These are phyloP conservation scores for Incumbomyces lentus DNA, from an alignment of 2,329 filamentous ascomycete species.

Conservation along the genomic window DNA sequence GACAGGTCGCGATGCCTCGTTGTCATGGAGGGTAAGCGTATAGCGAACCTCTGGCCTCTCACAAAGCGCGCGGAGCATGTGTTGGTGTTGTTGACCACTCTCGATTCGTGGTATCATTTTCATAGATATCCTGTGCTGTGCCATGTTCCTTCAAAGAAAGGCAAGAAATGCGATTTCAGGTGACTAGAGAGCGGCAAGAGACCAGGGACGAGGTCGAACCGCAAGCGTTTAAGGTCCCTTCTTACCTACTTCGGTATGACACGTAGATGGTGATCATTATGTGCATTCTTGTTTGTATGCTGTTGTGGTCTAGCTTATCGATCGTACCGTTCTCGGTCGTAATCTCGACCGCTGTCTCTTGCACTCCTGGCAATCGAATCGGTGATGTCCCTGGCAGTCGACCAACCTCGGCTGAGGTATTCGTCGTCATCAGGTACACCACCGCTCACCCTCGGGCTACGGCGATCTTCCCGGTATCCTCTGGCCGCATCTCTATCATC, in stretches of 20 bases:
- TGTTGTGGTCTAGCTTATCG: neutral
- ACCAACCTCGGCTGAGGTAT: constrained; percentile 9
- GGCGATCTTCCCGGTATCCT: constrained; percentile 3
- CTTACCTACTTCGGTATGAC: neutral
- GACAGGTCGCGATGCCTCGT: too few relatives aligned
- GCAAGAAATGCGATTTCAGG: too few relatives aligned
- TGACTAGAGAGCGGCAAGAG: too few relatives aligned
- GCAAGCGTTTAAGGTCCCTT: too few relatives aligned
- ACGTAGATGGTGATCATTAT: neutral
- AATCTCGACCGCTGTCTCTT: neutral
- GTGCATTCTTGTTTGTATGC: neutral
- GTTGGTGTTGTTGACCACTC: too few relatives aligned
- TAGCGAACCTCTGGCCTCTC: too few relatives aligned
- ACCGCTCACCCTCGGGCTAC: neutral
- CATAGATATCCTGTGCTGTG: too few relatives aligned
- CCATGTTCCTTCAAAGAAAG: too few relatives aligned
- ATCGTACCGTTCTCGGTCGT: neutral
- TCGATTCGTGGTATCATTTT: too few relatives aligned
- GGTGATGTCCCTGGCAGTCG: constrained; percentile 17
- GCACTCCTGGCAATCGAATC: constrained; percentile 8
- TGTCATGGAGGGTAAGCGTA: too few relatives aligned
- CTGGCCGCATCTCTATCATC: constrained; percentile 2
- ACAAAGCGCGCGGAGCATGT: too few relatives aligned
- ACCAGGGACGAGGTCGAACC: too few relatives aligned
- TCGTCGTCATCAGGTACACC: neutral